phyloP scores from a whole-genome alignment of 2,329 filamentous ascomycete genomes.

The Xylariaceae sp. region DNA sequence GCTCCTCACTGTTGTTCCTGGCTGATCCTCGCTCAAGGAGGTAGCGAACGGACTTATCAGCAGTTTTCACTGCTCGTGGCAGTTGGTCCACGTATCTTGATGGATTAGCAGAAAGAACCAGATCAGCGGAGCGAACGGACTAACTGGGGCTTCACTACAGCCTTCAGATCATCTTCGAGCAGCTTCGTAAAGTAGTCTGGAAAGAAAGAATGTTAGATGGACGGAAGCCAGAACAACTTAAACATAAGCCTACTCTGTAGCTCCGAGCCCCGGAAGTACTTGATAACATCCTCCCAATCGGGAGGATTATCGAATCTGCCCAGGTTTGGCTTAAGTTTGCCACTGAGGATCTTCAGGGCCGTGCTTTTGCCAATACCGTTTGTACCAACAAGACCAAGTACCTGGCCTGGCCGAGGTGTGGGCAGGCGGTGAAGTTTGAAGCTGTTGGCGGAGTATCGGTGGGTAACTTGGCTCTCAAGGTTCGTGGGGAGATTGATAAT shows the following conservation, averaged over 20 bases:
- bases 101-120: conserved; percentile 1
- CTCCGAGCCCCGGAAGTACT: conserved; percentile 96
- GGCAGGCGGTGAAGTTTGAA: conserved; percentile 98
- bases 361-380: conserved; percentile 99
- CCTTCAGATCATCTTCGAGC: conserved; percentile 93
- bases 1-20: conserved; percentile 57
- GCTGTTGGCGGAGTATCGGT: conserved; percentile 98
- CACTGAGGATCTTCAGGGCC: conserved; percentile 96
- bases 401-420: conserved; percentile 91
- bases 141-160: conserved; percentile 89
- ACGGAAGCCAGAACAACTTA: conserved; percentile 2
- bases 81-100: conserved; percentile 86
- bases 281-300: conserved; percentile 98
- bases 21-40: conserved; percentile 73
- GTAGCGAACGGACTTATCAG: conserved; percentile 72
- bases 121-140: neutral
- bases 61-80: conserved; percentile 80
- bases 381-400: conserved; percentile 92
- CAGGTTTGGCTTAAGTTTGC: conserved; percentile 97
- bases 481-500: conserved; percentile 99
- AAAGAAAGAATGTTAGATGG: conserved; percentile 16
- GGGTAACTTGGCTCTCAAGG: conserved; percentile 95
- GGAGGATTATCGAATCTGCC: conserved; percentile 93
- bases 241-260: conserved; percentile 61
- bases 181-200: conserved; percentile 98